Conservation (phyloP, 1,139 yeast genomes). For the Petasospora rhodanensis region DNA sequence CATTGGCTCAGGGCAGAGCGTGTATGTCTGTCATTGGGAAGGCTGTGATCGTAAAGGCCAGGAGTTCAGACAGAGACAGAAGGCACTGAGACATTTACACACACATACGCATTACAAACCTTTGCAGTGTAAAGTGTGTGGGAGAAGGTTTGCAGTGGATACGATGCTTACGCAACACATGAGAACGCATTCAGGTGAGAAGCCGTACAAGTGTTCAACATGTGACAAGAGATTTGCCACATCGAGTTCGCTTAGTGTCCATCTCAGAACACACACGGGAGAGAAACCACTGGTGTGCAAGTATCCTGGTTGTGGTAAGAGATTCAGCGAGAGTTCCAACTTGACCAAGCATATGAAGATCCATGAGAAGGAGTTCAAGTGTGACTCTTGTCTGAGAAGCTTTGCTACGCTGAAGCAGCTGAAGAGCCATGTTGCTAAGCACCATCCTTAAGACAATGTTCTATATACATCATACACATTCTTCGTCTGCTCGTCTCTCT, state of each 20-base stretch:
- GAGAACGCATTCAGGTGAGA: conserved; percentile 88
- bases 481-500: neutral
- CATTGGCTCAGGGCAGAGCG: conserved; percentile 67
- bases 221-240: conserved; percentile 68
- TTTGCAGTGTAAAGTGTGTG: conserved; percentile 62
- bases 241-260: conserved; percentile 53
- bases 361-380: conserved; percentile 49
- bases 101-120: conserved; percentile 86
- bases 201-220: conserved; percentile 62
- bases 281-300: conserved; percentile 83
- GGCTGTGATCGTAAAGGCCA: conserved; percentile 65
- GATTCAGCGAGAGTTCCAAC: conserved; percentile 87
- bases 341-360: conserved; percentile 81
- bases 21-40: conserved; percentile 72
- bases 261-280: conserved; percentile 83
- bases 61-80: conserved; percentile 78
- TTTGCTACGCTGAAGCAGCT: conserved; percentile 43
- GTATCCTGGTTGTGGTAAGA: conserved; percentile 74
- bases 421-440: conserved; percentile 37
- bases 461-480: neutral
- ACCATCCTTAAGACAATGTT: conserved; percentile 18
- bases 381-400: conserved; percentile 47
- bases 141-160: conserved; percentile 56
- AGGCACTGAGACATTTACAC: conserved; percentile 78
- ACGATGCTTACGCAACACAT: conserved; percentile 59